Evolutionary conservation across 2,329 filamentous ascomycete genomes (phyloP), one percentile per base, ranked within the genome.

Genomic region (Phaeoacremonium minimum): DNA sequence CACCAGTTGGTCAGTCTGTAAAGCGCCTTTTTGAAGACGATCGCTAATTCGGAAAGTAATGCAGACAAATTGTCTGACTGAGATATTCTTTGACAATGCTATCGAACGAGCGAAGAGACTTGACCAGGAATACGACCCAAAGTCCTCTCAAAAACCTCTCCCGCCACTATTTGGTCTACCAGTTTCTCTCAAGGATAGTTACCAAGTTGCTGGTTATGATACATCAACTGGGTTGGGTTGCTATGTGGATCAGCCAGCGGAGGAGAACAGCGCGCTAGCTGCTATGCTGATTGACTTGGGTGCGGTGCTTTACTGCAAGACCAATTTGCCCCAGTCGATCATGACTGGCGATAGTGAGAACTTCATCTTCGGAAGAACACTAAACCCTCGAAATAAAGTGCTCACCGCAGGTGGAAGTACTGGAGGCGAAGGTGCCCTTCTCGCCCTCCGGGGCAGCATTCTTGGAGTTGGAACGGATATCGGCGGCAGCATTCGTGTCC

Each of bases 271-370:
- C 5, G 71, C 74, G 0, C 63, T 85, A 18, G 69, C 83, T 0
- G 63, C 69, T 1, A 61, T 83, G 2, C 58, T 85, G 7, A 61
- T 72, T 26, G 61, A 61, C 13, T 63, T 77, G 0, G 83, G 82
- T 2, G 82, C 80, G 2, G 67, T 85, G 2, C 64, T 80, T 32
- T 80, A 82, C 48, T 74, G 76, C 41, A 85, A 86, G 54, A 86
- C 83, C 1, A 86, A 83, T 37, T 70, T 85, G 6, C 81, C 83
- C 0, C 75, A 79, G 46, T 71, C 66, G 0, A 58, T 79, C 32
- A 67, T 67, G 53, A 64, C 67, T 13, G 52, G 80, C 28, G 81
- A 85, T 49, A 75, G 69, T 4, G 67, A 71, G 28, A 83, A 80
- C 48, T 55, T 83, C 15, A n/a, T n/a, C n/a, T 79, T 74, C 38